These are phyloP conservation scores for Metschnikowia drakensbergensis DNA, from an alignment of 805 yeast genomes.

Conservation along the genomic window DNA sequence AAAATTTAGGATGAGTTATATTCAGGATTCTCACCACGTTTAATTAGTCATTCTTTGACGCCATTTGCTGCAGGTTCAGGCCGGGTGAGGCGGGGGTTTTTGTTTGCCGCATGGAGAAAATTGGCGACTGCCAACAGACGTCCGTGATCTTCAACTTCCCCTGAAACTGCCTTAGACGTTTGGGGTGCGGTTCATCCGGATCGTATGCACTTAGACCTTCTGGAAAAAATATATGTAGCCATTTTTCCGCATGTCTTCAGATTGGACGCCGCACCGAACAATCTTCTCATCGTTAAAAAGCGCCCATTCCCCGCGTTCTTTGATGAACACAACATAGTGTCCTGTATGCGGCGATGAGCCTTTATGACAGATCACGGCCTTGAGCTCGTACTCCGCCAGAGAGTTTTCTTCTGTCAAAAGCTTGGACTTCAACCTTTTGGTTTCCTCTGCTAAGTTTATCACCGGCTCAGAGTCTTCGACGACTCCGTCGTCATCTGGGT, in stretches of 20 bases:
- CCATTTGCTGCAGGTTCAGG: neutral
- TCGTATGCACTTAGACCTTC: neutral
- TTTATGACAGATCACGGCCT: constrained; percentile 79
- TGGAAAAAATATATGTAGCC: constrained; percentile 49
- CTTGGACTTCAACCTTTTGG: constrained; percentile 13
- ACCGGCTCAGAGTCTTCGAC: constrained; percentile 30
- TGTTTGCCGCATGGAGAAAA: too few relatives aligned
- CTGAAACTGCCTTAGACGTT: too few relatives aligned
- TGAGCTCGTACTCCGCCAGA: constrained; percentile 43
- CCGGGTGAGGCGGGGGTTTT: neutral
- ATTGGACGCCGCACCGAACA: constrained; percentile 46
- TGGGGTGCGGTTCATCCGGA: too few relatives aligned
- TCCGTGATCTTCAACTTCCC: too few relatives aligned
- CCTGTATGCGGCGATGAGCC: constrained; percentile 90
- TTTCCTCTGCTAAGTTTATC: constrained; percentile 29
- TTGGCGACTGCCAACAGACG: too few relatives aligned
- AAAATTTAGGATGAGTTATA: constrained; percentile 2
- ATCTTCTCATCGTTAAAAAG: constrained; percentile 89
- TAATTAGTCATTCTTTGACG: neutral
- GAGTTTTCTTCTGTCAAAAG: constrained; percentile 8
- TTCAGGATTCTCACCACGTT: constrained; percentile 1
- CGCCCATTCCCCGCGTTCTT: constrained; percentile 56
- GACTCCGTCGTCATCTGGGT: constrained; percentile 75
- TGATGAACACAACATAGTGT: constrained; percentile 80
- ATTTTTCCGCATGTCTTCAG: constrained; percentile 42